Conservation (phyloP, 139 green algal species). For the Zygnema circumcarinatum region DNA sequence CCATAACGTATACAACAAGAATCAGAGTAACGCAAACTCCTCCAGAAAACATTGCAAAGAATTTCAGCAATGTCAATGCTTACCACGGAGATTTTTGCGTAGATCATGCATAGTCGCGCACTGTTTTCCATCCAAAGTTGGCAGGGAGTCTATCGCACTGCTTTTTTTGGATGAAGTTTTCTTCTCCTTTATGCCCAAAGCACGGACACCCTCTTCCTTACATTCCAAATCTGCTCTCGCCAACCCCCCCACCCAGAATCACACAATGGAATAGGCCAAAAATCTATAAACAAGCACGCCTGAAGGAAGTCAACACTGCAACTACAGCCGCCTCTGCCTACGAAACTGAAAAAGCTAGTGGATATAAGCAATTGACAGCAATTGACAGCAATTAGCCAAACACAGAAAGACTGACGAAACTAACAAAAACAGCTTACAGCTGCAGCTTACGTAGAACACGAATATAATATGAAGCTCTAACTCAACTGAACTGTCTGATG, state of each 20-base stretch:
- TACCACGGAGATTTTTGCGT: slow-evolving; percentile 32
- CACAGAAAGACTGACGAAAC: background rate
- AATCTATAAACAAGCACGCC: background rate
- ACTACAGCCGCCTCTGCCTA: background rate
- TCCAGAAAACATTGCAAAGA: background rate
- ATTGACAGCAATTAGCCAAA: background rate
- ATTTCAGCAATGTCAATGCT: background rate
- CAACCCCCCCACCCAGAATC: no score
- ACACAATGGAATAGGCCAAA: background rate
- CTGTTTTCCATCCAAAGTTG: background rate
- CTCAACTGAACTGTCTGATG: background rate
- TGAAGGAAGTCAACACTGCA: background rate
- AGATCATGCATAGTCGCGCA: slow-evolving; percentile 32
- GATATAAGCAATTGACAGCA: background rate
- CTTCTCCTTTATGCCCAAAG: background rate
- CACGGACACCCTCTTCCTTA: background rate
- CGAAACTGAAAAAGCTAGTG: no score
- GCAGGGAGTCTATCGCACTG: background rate
- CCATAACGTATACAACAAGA: background rate
- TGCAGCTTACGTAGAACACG: background rate
- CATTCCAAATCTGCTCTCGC: background rate
- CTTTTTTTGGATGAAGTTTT: background rate
- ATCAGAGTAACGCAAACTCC: background rate
- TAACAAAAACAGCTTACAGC: background rate
- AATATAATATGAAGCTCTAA: background rate